These are phyloP conservation scores for Solanum hybrid DNA, from an alignment of 305 asterid species.

Conservation along the genomic window DNA sequence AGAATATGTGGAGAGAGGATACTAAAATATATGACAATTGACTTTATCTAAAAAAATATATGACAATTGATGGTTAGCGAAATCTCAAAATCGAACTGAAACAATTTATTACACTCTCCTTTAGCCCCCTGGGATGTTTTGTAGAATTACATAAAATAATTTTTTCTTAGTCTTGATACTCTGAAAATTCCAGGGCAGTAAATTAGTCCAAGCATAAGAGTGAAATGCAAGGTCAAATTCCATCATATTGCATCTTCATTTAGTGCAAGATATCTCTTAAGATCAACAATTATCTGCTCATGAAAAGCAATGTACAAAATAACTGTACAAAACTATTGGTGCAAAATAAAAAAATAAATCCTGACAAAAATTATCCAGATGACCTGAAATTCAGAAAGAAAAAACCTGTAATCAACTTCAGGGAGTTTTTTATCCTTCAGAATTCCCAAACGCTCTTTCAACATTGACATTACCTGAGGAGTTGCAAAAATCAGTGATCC, in stretches of 20 bases:
- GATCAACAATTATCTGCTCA: not conserved
- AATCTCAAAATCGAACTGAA: not conserved
- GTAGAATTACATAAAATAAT: not conserved
- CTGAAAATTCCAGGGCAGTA: not conserved
- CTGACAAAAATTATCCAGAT: slow-evolving; percentile 3
- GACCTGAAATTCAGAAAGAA: slow-evolving; percentile 4
- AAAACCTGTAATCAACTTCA: slow-evolving; percentile 73
- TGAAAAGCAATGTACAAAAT: not conserved
- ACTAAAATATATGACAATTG: not conserved
- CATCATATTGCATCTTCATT: not conserved
- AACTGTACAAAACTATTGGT: not conserved
- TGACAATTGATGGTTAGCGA: not conserved
- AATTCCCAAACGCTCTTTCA: slow-evolving; percentile 73
- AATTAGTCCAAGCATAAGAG: not conserved
- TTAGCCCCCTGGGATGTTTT: not conserved
- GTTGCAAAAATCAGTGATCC: slow-evolving; percentile 16
- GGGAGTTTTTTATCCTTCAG: slow-evolving; percentile 60
- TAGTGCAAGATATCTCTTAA: not conserved
- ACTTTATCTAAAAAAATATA: not conserved
- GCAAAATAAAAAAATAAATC: not conserved
- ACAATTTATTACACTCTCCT: not conserved
- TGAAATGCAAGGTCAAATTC: not conserved
- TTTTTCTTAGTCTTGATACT: not conserved
- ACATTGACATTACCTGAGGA: slow-evolving; percentile 67
- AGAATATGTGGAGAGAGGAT: not conserved